A percentile compares a stretch with the other conserved stretches of the same genome.
Conservation (phyloP, 345 rosid species). For the Eutrema heterophyllum region DNA sequence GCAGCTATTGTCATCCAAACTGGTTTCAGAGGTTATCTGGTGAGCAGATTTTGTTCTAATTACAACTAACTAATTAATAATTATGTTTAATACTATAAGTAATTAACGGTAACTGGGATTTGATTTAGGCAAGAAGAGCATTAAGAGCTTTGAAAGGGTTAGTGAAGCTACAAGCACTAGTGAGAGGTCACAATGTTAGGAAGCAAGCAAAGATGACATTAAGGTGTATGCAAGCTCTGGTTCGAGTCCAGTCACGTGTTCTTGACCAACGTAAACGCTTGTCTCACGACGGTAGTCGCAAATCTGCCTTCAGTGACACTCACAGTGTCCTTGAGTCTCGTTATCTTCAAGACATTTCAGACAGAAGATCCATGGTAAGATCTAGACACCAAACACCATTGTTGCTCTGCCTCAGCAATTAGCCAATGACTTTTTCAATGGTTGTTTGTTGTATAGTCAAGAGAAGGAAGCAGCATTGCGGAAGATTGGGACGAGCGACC, state of each 20-base stretch:
- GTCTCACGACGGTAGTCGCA: slow-evolving; percentile 64
- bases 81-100: background rate
- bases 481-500: slow-evolving; percentile 79
- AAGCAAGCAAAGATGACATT: slow-evolving; percentile 84
- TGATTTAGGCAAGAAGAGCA: slow-evolving; percentile 58
- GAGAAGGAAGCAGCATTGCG: slow-evolving; percentile 71
- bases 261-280: slow-evolving; percentile 66
- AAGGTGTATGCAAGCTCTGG: slow-evolving; percentile 84
- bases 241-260: slow-evolving; percentile 69
- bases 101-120: background rate
- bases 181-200: slow-evolving; percentile 83
- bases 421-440: background rate
- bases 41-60: slow-evolving; percentile 13
- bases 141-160: slow-evolving; percentile 69
- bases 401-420: background rate
- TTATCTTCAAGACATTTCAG: slow-evolving; percentile 57
- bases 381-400: background rate
- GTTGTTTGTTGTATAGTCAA: slow-evolving; percentile 38
- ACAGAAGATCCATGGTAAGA: slow-evolving; percentile 54
- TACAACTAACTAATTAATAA: background rate
- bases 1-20: slow-evolving; percentile 71
- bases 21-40: slow-evolving; percentile 79
- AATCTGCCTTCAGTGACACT: slow-evolving; percentile 63
- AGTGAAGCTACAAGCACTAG: slow-evolving; percentile 78
- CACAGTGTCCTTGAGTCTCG: slow-evolving; percentile 49